Evolutionary conservation across 1,139 yeast genomes (phyloP).

Genomic region (Debaryomyces subglobosus): DNA sequence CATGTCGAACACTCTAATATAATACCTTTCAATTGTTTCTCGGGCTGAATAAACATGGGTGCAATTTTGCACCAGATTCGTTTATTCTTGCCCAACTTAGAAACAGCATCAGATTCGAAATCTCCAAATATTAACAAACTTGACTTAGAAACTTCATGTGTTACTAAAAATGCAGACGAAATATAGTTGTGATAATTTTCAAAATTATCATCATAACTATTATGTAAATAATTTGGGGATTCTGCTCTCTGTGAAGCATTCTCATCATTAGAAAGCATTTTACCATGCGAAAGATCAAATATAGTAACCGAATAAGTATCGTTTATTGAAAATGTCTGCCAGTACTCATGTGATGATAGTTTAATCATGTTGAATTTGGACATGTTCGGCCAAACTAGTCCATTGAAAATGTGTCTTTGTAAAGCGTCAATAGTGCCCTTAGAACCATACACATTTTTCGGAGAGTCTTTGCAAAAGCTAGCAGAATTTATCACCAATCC

Average conservation of each 20-base stretch:
- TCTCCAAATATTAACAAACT: slow-evolving; percentile 74
- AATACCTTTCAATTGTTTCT: slow-evolving; percentile 48
- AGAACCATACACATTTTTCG: slow-evolving; percentile 57
- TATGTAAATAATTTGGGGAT: slow-evolving; percentile 22
- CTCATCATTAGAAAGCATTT: slow-evolving; percentile 14
- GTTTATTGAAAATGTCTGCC: slow-evolving; percentile 18
- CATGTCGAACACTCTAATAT: slow-evolving; percentile 78
- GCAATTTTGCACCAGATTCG: slow-evolving; percentile 63
- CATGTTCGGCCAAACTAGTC: slow-evolving; percentile 78
- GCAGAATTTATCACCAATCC: slow-evolving; percentile 77
- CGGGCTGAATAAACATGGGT: slow-evolving; percentile 38
- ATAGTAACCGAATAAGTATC: slow-evolving; percentile 21
- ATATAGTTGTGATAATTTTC: slow-evolving; percentile 4
- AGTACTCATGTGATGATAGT: slow-evolving; percentile 23
- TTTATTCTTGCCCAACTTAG: slow-evolving; percentile 45
- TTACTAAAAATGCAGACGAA: slow-evolving; percentile 55
- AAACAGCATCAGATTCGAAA: slow-evolving; percentile 66
- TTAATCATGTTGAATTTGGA: slow-evolving; percentile 38
- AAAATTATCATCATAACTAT: slow-evolving; percentile 27
- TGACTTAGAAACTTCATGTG: slow-evolving; percentile 32
- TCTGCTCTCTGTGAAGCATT: slow-evolving; percentile 24
- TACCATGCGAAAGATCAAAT: slow-evolving; percentile 48
- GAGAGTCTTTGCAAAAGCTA: slow-evolving; percentile 34
- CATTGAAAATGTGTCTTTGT: slow-evolving; percentile 66
- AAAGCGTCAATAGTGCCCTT: slow-evolving; percentile 55